A percentile compares a stretch with the other conserved stretches of the same genome.
These are phyloP conservation scores for Lentinus tigrinus DNA, from an alignment of 768 basidiomycete species.

Conservation along the genomic window DNA sequence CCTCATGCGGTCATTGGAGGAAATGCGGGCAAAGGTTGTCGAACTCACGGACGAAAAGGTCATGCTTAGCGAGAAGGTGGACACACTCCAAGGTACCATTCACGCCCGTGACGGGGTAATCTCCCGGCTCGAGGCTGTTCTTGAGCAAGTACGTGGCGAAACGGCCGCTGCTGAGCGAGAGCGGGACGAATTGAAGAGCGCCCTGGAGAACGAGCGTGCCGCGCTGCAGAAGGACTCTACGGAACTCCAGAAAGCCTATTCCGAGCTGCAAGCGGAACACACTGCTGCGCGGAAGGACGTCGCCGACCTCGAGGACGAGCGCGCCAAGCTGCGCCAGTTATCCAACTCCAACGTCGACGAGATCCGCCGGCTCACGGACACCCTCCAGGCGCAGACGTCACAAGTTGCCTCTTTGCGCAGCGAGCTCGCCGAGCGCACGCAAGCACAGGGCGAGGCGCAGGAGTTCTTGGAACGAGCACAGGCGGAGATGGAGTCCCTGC, in stretches of 20 bases:
- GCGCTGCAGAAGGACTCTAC: conserved; percentile 38
- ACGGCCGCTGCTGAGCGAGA: conserved; percentile 45
- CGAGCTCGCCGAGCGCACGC: conserved; percentile 49
- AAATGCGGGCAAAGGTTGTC: conserved; percentile 83
- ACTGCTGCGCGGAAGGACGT: conserved; percentile 52
- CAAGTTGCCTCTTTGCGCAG: conserved; percentile 52
- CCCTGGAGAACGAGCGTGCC: conserved; percentile 9
- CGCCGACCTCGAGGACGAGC: conserved; percentile 63
- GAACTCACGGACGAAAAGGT: conserved; percentile 73
- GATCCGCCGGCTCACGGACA: conserved; percentile 49
- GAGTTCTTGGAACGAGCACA: conserved; percentile 63
- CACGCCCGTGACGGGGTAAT: conserved; percentile 57
- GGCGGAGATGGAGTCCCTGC: conserved; percentile 70
- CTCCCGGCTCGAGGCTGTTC: conserved; percentile 55
- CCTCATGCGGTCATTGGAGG: conserved; percentile 78
- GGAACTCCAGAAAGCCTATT: conserved; percentile 63
- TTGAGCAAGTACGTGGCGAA: conserved; percentile 55
- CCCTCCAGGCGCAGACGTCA: conserved; percentile 47
- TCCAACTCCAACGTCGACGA: conserved; percentile 55
- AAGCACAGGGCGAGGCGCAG: conserved; percentile 57
- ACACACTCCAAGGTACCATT: conserved; percentile 52
- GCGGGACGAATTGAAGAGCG: conserved; percentile 29
- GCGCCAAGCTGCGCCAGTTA: conserved; percentile 57
- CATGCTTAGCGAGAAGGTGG: conserved; percentile 64
- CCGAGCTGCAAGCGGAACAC: conserved; percentile 61